Evolutionary conservation across 805 yeast genomes (phyloP), one percentile per base, ranked within the genome.

Genomic region (Saturnispora saitoi): DNA sequence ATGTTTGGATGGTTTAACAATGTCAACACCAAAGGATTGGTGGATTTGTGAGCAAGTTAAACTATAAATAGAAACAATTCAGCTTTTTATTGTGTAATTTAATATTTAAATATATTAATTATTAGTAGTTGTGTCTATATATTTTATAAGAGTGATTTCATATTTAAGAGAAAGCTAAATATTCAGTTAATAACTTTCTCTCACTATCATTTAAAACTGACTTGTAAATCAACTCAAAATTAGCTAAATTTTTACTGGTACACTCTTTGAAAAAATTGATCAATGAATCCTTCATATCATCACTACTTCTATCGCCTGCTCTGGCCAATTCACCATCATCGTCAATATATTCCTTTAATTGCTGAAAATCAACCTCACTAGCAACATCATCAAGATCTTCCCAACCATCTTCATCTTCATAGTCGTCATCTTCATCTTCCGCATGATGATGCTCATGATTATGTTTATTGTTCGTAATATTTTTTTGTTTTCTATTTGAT

Each of bases 371-470:
- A 3, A 85, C 77, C 1, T 72, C 77, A 1, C 81, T 39, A 6
- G 40, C 85, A 39, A 78, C 67, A 44, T 80, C 86, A 14, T 83
- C 88, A 51, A 82, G 68, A 56, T 84, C 93, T 56, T 86, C 93
- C 90, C 93, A 84, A 1, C 75, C 88, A 20, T 70, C 82, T 12
- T 68, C 78, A 36, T 70, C 76, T 22, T 59, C 71, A n/a, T 62
- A 73, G 31, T 58, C 68, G 14, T 58, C 78, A 14, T 58, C 72
- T 20, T 59, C 71, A n/a, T 62, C 73, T 30, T 58, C 68, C 14
- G 57, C 78, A n/a, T 58, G 72, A 8, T 58, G 72, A 2, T 54
- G 70, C 1, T 36, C 48, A 10, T 45, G 42, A 3, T 12, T 32
- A 14, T n/a, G 57, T 57, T 1, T 68, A 50, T n/a, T 53, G n/a